phyloP scores from a whole-genome alignment of 2,329 filamentous ascomycete species.

The Phaeosphaeriaceae sp. region DNA sequence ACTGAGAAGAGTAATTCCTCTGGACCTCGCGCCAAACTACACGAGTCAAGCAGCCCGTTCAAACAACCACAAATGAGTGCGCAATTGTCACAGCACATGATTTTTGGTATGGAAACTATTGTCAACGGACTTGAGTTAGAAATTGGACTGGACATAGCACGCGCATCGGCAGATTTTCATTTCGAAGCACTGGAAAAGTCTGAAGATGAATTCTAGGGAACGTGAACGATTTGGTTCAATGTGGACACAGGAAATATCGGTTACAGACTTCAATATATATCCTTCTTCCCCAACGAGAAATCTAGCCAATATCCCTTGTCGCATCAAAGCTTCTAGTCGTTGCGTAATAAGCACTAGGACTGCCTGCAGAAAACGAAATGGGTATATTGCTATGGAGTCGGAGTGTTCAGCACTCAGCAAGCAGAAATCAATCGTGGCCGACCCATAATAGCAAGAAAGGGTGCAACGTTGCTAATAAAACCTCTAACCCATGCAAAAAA shows the following conservation, averaged over 20 bases:
- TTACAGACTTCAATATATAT: too few species aligned
- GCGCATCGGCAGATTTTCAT: too few species aligned
- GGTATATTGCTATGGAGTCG: not conserved
- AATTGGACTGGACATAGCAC: too few species aligned
- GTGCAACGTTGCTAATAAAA: too few species aligned
- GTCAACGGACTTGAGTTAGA: not conserved
- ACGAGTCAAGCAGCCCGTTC: slow-evolving; percentile 1
- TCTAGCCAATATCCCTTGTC: not conserved
- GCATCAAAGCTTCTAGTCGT: not conserved
- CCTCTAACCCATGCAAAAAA: too few species aligned
- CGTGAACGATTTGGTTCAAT: too few species aligned
- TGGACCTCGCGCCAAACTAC: too few species aligned
- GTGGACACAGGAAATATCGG: too few species aligned
- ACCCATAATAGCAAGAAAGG: not conserved
- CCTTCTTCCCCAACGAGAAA: not conserved
- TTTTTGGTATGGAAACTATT: slow-evolving; percentile 4
- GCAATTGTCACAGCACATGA: slow-evolving; percentile 4
- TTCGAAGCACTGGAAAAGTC: too few species aligned
- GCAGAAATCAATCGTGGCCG: not conserved
- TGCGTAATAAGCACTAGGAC: slow-evolving; percentile 1
- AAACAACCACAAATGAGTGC: slow-evolving; percentile 11
- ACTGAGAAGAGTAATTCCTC: too few species aligned
- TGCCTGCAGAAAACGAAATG: slow-evolving; percentile 5
- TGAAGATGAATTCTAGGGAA: too few species aligned
- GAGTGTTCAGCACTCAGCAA: too few species aligned